Base-by-base conservation (phyloP, 2,329 filamentous ascomycete species). In the Phaeosphaeriaceae sp. region DNA sequence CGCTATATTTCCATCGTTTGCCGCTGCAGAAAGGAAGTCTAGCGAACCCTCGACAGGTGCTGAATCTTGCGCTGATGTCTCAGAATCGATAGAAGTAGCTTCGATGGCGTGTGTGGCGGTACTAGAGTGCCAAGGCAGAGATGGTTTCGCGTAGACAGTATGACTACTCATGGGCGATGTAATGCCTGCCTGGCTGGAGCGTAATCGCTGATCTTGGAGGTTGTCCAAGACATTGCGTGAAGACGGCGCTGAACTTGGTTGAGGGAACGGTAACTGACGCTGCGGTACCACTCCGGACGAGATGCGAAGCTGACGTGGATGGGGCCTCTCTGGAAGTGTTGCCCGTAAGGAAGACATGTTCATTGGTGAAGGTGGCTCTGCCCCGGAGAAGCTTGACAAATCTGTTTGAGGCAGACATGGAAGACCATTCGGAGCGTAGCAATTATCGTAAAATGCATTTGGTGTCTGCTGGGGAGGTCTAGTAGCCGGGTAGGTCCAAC, bases 181-280 rank as follows among this genome's bases (percentile, higher is more conserved):
- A n/a, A 52, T 51, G 7, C 65, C 65, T n/a, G 57, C 57, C 36
- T 71, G 72, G 33, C 57, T 59, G 42, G 69, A 67, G 27, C 71
- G 69, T 25, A 77, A 62, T 13, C 69, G 67, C 53, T 66, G 69
- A 42, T 71, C 71, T 62, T 76, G 74, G 21, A 75, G 27, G 40
- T 71, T 67, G 48, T 76, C 75, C 3, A 75, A 66, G 20, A 53
- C 58, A 51, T 74, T 72, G 7, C 70, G 65, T 3, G 68, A 61
- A 3, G 59, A 58, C 31, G 69, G 70, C 13, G 66, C 62, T 9
- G 65, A 64, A 24, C 63, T 72, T 10, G 73, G 67, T 33, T 71
- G 72, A n/a, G 74, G 75, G 11, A 73, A 62, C 7, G 75, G 75
- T 4, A 76, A 61, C 24, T 71, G 73, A 48, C 74, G 66, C 46